These are phyloP conservation scores for Syzygium oleosum DNA, from an alignment of 345 rosid species.

Conservation along the genomic window DNA sequence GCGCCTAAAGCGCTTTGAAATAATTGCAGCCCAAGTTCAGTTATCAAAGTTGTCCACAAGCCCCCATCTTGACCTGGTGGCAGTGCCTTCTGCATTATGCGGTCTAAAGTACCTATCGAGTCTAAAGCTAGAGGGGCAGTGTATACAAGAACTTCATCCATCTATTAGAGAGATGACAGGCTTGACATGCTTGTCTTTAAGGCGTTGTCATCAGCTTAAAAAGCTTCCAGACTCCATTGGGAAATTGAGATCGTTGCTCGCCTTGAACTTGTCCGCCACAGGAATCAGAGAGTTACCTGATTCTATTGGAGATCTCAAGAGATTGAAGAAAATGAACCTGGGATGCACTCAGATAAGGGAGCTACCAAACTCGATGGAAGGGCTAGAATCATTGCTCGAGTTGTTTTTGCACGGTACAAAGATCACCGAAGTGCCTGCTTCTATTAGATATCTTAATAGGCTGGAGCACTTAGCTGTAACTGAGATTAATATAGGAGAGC, in stretches of 20 bases:
- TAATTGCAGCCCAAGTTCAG: neutral
- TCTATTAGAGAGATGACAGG: neutral
- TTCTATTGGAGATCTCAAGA: neutral
- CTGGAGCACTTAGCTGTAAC: neutral
- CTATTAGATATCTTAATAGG: neutral
- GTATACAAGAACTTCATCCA: neutral
- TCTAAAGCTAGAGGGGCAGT: neutral
- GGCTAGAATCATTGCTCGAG: neutral
- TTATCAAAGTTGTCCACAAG: neutral
- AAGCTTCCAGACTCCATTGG: neutral
- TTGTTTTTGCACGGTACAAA: neutral
- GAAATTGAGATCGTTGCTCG: neutral
- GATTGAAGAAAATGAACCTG: neutral
- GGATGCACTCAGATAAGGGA: neutral
- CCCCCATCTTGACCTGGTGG: neutral
- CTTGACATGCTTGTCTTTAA: neutral
- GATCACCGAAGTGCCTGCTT: neutral
- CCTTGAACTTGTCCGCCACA: neutral
- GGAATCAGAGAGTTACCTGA: neutral
- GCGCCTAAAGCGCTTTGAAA: neutral
- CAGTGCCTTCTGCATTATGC: neutral
- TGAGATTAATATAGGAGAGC: neutral
- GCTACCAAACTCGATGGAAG: neutral
- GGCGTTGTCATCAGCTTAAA: neutral
- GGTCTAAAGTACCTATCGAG: neutral